Evolutionary conservation across 23 red algal species (phyloP).

Genomic region (Agarophyton chilense): DNA sequence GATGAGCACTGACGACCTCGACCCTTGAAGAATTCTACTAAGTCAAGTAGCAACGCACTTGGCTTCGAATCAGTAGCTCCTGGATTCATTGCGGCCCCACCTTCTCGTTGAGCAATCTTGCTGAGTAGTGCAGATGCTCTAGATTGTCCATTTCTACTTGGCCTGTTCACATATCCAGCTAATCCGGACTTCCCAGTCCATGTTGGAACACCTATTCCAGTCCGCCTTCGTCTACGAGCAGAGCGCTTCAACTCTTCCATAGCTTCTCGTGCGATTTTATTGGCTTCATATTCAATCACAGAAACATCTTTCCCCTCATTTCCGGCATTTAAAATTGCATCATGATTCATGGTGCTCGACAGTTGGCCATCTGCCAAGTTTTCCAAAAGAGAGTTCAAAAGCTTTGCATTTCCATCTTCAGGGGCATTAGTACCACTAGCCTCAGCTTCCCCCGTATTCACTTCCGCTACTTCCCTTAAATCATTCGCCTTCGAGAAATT

Average conservation of each 20-base stretch:
- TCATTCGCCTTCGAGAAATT: not conserved
- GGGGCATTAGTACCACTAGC: not conserved
- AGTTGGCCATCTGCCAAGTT: constrained; percentile 44
- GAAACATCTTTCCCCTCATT: constrained; percentile 49
- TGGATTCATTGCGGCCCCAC: not conserved
- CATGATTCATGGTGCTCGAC: constrained; percentile 92
- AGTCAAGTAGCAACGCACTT: constrained; percentile 13
- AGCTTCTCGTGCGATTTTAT: constrained; percentile 67
- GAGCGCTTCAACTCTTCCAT: constrained; percentile 75
- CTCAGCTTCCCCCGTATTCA: not conserved
- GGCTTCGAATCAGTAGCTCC: not conserved
- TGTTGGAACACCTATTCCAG: constrained; percentile 68
- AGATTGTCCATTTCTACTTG: constrained; percentile 12
- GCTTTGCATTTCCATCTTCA: constrained; percentile 66
- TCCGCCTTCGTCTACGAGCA: constrained; percentile 34
- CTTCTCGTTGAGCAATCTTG: constrained; percentile 52
- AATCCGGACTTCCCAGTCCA: constrained; percentile 82
- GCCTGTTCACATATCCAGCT: constrained; percentile 54
- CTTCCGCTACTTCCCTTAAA: no score
- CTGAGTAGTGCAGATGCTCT: constrained; percentile 41
- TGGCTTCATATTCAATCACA: constrained; percentile 83
- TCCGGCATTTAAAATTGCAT: constrained; percentile 73
- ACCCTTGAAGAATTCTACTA: constrained; percentile 52
- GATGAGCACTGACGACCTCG: constrained; percentile 42
- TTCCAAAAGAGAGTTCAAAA: constrained; percentile 81